Conservation (phyloP, 331 rosid genomes). For the Dryas integrifolia region DNA sequence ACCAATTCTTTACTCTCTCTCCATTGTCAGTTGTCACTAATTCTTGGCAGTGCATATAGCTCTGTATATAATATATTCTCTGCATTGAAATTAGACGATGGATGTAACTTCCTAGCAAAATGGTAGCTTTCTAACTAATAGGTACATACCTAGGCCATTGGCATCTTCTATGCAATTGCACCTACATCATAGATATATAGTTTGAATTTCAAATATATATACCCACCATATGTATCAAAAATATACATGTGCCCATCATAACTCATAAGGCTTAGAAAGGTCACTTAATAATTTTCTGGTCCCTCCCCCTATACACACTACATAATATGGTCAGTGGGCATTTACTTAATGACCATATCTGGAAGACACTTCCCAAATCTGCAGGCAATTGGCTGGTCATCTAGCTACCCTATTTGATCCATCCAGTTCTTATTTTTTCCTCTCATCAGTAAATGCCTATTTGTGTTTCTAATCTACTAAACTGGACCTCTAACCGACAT, state of each 20-base stretch:
- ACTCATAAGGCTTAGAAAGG: not conserved
- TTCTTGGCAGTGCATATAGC: constrained; percentile 6
- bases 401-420: not conserved
- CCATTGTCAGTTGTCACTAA: constrained; percentile 1
- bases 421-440: not conserved
- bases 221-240: not conserved
- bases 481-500: not conserved
- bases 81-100: too few relatives aligned
- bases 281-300: not conserved
- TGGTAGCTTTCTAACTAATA: too few relatives aligned
- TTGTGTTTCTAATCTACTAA: not conserved
- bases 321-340: not conserved
- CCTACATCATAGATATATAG: not conserved
- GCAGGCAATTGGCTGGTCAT: not conserved
- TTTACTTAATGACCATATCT: not conserved
- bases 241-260: not conserved
- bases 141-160: not conserved
- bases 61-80: too few relatives aligned
- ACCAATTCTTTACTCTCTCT: not conserved
- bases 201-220: constrained; percentile 9
- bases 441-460: not conserved
- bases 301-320: not conserved
- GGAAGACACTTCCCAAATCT: not conserved
- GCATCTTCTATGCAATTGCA: not conserved
- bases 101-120: not conserved